These are phyloP conservation scores for Crotalaria pallida DNA, from an alignment of 306 rosid species.

Conservation along the genomic window DNA sequence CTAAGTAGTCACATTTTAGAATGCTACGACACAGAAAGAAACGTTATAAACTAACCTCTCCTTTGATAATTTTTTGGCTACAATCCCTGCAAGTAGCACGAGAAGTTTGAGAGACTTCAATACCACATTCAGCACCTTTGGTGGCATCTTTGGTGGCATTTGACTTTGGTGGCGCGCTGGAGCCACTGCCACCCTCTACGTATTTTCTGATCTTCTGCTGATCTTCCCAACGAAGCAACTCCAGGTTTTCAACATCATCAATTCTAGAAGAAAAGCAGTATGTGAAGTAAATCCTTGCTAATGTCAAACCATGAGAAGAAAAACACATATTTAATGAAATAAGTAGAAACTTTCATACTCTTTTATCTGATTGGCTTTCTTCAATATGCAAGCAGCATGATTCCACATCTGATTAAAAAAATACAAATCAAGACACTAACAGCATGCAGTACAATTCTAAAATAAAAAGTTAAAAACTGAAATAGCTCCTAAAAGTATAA, in stretches of 20 bases:
- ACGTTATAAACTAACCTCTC: constrained; percentile 53
- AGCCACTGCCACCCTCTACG: constrained; percentile 43
- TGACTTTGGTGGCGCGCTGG: neutral
- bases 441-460: neutral
- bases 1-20: neutral
- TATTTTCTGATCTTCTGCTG: constrained; percentile 80
- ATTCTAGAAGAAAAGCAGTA: constrained; percentile 33
- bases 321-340: neutral
- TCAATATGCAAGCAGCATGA: constrained; percentile 73
- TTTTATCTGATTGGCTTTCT: constrained; percentile 84
- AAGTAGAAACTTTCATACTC: constrained; percentile 43
- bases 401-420: constrained; percentile 79
- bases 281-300: neutral
- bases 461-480: too few species aligned
- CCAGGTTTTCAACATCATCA: constrained; percentile 88
- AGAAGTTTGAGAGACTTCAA: constrained; percentile 75
- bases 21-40: constrained; percentile 1
- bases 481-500: neutral
- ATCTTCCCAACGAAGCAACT: constrained; percentile 88
- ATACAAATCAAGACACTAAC: constrained; percentile 7
- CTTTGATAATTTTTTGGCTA: constrained; percentile 65
- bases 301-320: constrained; percentile 14
- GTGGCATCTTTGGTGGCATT: constrained; percentile 17
- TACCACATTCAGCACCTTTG: constrained; percentile 35
- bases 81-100: constrained; percentile 82